Evolutionary conservation across 495 filamentous ascomycete genomes (phyloP).

Genomic region (Aspergillus wentii): DNA sequence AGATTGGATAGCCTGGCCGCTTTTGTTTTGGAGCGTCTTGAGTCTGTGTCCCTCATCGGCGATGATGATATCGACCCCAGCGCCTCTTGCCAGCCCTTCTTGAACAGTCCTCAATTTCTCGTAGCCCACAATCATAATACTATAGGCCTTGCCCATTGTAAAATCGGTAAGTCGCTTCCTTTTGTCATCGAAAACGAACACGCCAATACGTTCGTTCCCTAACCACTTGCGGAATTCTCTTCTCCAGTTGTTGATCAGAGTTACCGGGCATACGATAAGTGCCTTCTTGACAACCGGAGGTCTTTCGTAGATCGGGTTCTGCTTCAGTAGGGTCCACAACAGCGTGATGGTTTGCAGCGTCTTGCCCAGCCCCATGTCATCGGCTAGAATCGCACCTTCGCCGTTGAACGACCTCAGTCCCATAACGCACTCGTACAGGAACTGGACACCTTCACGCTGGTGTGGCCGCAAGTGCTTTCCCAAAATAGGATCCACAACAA

Average conservation of each 20-base stretch:
- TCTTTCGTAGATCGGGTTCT: constrained; percentile 65
- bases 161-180: constrained; percentile 67
- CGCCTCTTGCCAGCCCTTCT: constrained; percentile 59
- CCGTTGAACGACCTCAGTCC: constrained; percentile 67
- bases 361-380: constrained; percentile 82
- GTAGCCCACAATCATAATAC: constrained; percentile 79
- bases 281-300: constrained; percentile 69
- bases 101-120: constrained; percentile 70
- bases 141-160: constrained; percentile 70
- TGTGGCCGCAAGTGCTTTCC: constrained; percentile 62
- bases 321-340: constrained; percentile 76
- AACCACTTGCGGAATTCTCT: constrained; percentile 81
- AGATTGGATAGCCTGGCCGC: constrained; percentile 67
- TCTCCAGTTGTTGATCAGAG: constrained; percentile 75
- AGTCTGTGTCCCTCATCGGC: constrained; percentile 79
- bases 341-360: constrained; percentile 76
- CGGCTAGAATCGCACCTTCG: constrained; percentile 71
- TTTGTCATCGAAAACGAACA: constrained; percentile 67
- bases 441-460: constrained; percentile 72
- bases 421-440: constrained; percentile 85
- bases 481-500: constrained; percentile 75
- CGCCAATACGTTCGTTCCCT: constrained; percentile 70
- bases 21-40: constrained; percentile 80
- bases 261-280: constrained; percentile 76
- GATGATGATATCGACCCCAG: constrained; percentile 70